Evolutionary conservation across 768 basidiomycete species (phyloP).

Genomic region (Tricholoma bakamatsutake): DNA sequence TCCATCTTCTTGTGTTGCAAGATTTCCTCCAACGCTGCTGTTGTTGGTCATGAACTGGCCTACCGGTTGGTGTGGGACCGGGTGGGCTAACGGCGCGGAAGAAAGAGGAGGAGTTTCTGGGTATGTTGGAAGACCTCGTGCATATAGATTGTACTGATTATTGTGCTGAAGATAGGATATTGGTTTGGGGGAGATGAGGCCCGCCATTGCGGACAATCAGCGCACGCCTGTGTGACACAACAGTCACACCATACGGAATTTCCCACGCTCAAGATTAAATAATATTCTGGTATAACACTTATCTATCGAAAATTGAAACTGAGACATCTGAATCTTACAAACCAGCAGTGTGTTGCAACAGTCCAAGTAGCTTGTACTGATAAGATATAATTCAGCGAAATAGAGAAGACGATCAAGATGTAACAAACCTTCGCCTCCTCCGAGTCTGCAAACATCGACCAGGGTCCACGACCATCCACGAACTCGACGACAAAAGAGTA

Average conservation of each 20-base stretch:
- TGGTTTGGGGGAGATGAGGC: slow-evolving; percentile 57
- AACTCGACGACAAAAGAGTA: slow-evolving; percentile 66
- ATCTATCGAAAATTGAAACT: too few species aligned
- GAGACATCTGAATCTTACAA: slow-evolving; percentile 20
- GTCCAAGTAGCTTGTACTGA: slow-evolving; percentile 42
- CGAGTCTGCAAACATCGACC: slow-evolving; percentile 57
- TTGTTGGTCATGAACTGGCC: slow-evolving; percentile 34
- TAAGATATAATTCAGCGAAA: slow-evolving; percentile 3
- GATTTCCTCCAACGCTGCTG: slow-evolving; percentile 12
- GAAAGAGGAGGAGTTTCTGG: slow-evolving; percentile 60
- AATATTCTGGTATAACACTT: background rate
- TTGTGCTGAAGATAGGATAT: slow-evolving; percentile 61
- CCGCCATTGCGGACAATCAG: slow-evolving; percentile 42
- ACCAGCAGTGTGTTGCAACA: slow-evolving; percentile 39
- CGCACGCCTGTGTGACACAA: slow-evolving; percentile 8
- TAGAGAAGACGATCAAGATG: background rate
- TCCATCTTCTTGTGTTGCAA: slow-evolving; percentile 44
- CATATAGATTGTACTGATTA: slow-evolving; percentile 55
- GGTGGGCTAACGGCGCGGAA: slow-evolving; percentile 48
- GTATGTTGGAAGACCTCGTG: slow-evolving; percentile 46
- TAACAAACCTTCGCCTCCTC: slow-evolving; percentile 55
- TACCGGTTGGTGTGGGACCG: slow-evolving; percentile 45
- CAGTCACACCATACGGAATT: slow-evolving; percentile 7
- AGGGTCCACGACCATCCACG: slow-evolving; percentile 38
- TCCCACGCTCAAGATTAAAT: too few species aligned